Evolutionary conservation across 352 stramenopile genomes (phyloP).

Genomic region (Halophytophthora batemanensis): DNA sequence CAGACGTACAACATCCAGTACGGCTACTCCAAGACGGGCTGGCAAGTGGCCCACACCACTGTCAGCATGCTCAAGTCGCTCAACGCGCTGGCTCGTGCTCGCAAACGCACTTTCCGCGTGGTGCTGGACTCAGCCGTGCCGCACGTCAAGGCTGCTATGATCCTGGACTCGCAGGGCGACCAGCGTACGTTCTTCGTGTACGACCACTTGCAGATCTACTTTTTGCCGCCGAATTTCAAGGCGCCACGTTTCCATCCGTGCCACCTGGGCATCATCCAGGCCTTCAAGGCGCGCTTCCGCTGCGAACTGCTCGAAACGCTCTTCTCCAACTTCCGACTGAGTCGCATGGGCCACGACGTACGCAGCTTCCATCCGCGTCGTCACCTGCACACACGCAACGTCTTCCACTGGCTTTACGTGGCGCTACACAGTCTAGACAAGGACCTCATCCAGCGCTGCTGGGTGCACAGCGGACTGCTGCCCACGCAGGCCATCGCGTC

Average conservation of each 20-base stretch:
- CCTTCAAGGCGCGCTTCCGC: slow-evolving; percentile 78
- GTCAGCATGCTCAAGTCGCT: slow-evolving; percentile 78
- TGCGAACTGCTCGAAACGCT: slow-evolving; percentile 78
- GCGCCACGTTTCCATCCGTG: slow-evolving; percentile 66
- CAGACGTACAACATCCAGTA: slow-evolving; percentile 73
- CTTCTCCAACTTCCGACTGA: slow-evolving; percentile 60
- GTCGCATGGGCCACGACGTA: slow-evolving; percentile 39
- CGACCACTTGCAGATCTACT: slow-evolving; percentile 78
- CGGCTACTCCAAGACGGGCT: slow-evolving; percentile 76
- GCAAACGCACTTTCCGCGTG: slow-evolving; percentile 80
- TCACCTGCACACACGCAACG: slow-evolving; percentile 69
- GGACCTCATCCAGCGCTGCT: slow-evolving; percentile 67
- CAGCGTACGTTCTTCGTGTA: slow-evolving; percentile 86
- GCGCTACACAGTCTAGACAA: slow-evolving; percentile 70
- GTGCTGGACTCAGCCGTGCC: slow-evolving; percentile 79
- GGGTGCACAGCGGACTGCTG: slow-evolving; percentile 69
- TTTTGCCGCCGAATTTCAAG: slow-evolving; percentile 82
- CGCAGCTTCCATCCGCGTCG: slow-evolving; percentile 45
- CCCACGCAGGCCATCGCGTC: slow-evolving; percentile 60
- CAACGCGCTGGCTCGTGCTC: slow-evolving; percentile 60
- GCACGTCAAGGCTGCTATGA: slow-evolving; percentile 84
- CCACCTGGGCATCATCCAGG: slow-evolving; percentile 70
- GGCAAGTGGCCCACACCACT: slow-evolving; percentile 75
- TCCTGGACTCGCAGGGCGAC: slow-evolving; percentile 81
- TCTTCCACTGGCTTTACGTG: slow-evolving; percentile 85